Conservation (phyloP, 257 asterid genomes). For the Solanum piurae region DNA sequence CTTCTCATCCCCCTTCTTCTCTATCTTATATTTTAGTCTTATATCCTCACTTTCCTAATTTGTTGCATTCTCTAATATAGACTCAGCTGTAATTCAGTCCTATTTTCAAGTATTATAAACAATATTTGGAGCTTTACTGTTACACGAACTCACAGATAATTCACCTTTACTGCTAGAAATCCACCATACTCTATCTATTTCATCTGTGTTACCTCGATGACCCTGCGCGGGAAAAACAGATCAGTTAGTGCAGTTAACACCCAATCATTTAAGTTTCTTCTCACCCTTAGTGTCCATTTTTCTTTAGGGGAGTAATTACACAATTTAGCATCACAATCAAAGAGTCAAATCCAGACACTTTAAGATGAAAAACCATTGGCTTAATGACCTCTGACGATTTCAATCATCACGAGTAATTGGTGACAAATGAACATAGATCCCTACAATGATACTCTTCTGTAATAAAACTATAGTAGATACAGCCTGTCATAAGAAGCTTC, state of each 20-base stretch:
- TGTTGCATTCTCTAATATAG: too few species aligned
- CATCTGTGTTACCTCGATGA: not conserved
- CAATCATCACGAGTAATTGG: not conserved
- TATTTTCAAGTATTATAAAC: too few species aligned
- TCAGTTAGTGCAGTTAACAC: not conserved
- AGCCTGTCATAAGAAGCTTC: not conserved
- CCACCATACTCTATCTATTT: not conserved
- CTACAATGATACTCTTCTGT: not conserved
- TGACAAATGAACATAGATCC: not conserved
- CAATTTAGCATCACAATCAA: not conserved
- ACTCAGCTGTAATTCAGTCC: too few species aligned
- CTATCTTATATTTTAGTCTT: not conserved
- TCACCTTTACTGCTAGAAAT: not conserved
- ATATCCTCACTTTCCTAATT: too few species aligned
- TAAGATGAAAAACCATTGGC: not conserved
- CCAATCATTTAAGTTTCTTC: not conserved
- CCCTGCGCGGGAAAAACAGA: not conserved
- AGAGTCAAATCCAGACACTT: not conserved
- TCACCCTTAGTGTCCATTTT: not conserved
- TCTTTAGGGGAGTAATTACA: not conserved
- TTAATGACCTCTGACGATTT: not conserved
- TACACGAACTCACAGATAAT: not conserved
- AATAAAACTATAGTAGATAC: not conserved
- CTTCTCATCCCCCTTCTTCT: not conserved
- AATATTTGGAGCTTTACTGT: too few species aligned